phyloP scores from a whole-genome alignment of 2,329 filamentous ascomycete species.

The Diaporthe destruens region DNA sequence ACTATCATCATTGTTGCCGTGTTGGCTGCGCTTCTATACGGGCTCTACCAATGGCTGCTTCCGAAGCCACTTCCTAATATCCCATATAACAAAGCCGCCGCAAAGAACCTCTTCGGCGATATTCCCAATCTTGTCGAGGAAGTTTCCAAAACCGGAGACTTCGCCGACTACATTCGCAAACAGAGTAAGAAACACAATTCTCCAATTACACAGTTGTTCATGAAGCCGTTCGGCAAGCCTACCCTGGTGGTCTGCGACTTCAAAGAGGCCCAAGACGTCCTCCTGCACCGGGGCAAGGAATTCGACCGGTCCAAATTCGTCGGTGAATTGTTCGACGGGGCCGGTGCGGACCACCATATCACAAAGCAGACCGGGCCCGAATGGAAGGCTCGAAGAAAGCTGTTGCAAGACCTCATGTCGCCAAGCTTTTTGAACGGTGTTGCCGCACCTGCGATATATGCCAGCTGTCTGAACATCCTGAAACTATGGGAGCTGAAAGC shows the following conservation, averaged over 20 bases:
- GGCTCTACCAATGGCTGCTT: slow-evolving; percentile 40
- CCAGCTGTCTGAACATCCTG: slow-evolving; percentile 49
- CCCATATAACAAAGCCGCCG: slow-evolving; percentile 46
- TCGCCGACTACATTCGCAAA: slow-evolving; percentile 41
- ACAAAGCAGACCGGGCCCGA: slow-evolving; percentile 50
- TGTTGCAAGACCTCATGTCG: slow-evolving; percentile 54
- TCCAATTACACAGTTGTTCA: slow-evolving; percentile 52
- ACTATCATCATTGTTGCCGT: background rate
- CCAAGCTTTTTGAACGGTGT: slow-evolving; percentile 51
- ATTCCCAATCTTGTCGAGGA: slow-evolving; percentile 40
- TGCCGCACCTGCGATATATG: slow-evolving; percentile 52
- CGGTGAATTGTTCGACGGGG: slow-evolving; percentile 43
- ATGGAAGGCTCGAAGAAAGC: slow-evolving; percentile 50
- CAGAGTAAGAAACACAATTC: slow-evolving; percentile 40
- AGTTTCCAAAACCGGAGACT: slow-evolving; percentile 39
- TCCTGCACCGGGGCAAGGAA: slow-evolving; percentile 32
- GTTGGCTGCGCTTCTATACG: slow-evolving; percentile 12
- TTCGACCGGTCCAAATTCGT: slow-evolving; percentile 48
- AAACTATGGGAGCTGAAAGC: slow-evolving; percentile 53
- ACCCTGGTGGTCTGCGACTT: slow-evolving; percentile 34
- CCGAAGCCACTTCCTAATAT: slow-evolving; percentile 49
- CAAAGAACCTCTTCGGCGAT: slow-evolving; percentile 45
- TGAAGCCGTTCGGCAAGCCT: slow-evolving; percentile 47
- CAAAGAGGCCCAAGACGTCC: slow-evolving; percentile 33
- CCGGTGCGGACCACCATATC: slow-evolving; percentile 50